Evolutionary conservation across 75 land plant genomes (phyloP), one percentile per base, ranked within the genome.

Genomic region (Pinus tabuliformis): DNA sequence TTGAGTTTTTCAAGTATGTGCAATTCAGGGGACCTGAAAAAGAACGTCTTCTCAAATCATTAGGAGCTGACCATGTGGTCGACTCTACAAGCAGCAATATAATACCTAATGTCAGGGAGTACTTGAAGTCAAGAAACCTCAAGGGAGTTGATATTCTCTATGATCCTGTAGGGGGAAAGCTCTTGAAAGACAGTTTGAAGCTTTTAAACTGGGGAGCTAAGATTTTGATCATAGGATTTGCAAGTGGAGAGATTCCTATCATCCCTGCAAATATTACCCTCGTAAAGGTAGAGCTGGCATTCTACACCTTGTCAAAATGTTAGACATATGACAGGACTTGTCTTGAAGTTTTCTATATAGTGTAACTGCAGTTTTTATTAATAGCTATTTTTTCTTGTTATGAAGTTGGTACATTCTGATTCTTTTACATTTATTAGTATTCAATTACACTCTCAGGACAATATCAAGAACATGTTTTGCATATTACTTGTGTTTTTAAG

Each of bases 101-200:
- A 6, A 86, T 81, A 77, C 78, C 85, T 57, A 85, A 82, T 74
- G 88, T 91, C 42, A 91, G 83, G 78, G 80, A 77, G 1, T 97
- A 92, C 72, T 84, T 97, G 68, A 95, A 91, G 64, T 58, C 80
- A 22, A 92, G 79, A 80, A 94, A 91, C 14, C 93, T 97, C 7
- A 87, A 82, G 82, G 99, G 99, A 26, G 98, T 97, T 20, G 99
- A 97, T 84, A 92, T 92, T 77, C 82, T 97, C n/a, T 97, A 97
- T 81, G 99, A 97, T 83, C 99, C 99, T 45, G 99, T 97, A 73
- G 99, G 99, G 66, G 99, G 99, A 24, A 89, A 92, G 78, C 87
- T 86, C 54, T 88, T 86, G 33, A 97, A 97, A 71, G 98, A 95
- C 22, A 70, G 88, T 52, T 76, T 95, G 90, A 97, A 88, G 91